These are phyloP conservation scores for Kurtzmaniella fragi DNA, from an alignment of 805 yeast species.

Conservation along the genomic window DNA sequence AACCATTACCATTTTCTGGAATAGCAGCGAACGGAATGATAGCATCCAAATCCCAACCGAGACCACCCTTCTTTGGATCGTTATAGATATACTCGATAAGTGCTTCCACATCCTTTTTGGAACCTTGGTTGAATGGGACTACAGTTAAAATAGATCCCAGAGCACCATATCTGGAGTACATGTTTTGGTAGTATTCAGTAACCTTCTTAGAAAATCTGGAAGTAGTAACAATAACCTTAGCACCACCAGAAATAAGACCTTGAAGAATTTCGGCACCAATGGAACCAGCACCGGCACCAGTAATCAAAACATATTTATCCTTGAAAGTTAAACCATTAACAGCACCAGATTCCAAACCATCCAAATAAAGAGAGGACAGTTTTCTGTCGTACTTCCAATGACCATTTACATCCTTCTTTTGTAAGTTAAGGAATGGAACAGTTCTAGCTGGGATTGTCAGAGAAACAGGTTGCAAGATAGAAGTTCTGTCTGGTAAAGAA, in stretches of 20 bases:
- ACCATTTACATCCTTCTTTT: constrained; percentile 67
- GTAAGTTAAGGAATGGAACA: constrained; percentile 90
- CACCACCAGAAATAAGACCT: constrained; percentile 97
- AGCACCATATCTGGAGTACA: constrained; percentile 91
- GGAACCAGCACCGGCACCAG: constrained; percentile 99
- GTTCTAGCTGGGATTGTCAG: constrained; percentile 74
- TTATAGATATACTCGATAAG: constrained; percentile 82
- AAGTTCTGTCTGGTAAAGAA: constrained; percentile 68
- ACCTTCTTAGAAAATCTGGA: constrained; percentile 91
- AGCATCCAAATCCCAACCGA: constrained; percentile 97
- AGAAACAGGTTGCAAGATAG: constrained; percentile 70
- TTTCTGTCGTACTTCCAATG: constrained; percentile 80
- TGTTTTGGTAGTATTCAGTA: constrained; percentile 91
- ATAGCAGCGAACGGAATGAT: constrained; percentile 98
- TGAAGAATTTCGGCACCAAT: constrained; percentile 96
- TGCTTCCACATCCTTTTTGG: constrained; percentile 87
- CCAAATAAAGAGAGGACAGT: constrained; percentile 73
- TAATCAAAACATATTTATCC: constrained; percentile 82
- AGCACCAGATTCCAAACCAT: constrained; percentile 91
- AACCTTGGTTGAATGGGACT: constrained; percentile 98
- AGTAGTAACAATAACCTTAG: constrained; percentile 93
- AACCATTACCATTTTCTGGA: constrained; percentile 96
- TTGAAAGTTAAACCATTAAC: constrained; percentile 88
- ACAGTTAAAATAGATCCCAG: constrained; percentile 88
- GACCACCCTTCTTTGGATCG: constrained; percentile 78